A percentile compares a stretch with the other conserved stretches of the same genome.
Conservation (phyloP, 2,329 filamentous ascomycete genomes). For the Diaporthe ilicicola region DNA sequence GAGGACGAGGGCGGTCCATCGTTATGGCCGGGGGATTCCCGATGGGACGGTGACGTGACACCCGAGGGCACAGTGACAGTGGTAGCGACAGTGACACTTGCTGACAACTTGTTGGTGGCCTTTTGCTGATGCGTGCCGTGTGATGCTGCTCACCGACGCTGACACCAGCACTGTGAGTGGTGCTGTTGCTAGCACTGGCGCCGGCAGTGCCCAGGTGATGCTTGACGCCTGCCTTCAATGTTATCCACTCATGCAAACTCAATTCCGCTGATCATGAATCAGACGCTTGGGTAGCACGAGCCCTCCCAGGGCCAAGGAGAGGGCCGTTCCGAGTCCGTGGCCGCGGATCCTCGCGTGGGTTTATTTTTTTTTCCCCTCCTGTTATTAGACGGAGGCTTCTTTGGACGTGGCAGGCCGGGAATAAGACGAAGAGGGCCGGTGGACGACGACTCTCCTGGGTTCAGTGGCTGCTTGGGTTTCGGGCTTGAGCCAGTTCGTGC, state of each 20-base stretch:
- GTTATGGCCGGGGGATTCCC: slow-evolving; percentile 20
- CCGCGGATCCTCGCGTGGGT: slow-evolving; percentile 21
- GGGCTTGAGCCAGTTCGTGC: not conserved
- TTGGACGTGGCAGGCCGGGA: slow-evolving; percentile 23
- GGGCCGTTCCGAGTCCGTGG: slow-evolving; percentile 27
- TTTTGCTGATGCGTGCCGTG: too few relatives aligned
- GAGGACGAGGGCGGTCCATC: slow-evolving; percentile 11
- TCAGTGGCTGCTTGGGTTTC: not conserved
- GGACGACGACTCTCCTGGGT: not conserved
- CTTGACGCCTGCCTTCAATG: not conserved
- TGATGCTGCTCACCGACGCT: not conserved
- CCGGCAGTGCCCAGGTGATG: not conserved
- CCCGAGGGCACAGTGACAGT: not conserved
- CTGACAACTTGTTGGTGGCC: too few relatives aligned
- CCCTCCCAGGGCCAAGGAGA: slow-evolving; percentile 16
- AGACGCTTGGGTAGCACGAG: slow-evolving; percentile 27
- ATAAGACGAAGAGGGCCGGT: slow-evolving; percentile 27
- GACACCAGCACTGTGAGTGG: not conserved
- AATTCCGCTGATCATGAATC: slow-evolving; percentile 18
- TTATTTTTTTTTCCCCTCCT: too few relatives aligned
- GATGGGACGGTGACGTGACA: slow-evolving; percentile 13
- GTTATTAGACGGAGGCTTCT: slow-evolving; percentile 4
- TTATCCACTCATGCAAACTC: slow-evolving; percentile 23
- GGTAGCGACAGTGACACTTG: not conserved
- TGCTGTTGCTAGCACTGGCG: not conserved